These are phyloP conservation scores for Periconia sp. DNA, from an alignment of 2,329 filamentous ascomycete genomes.

Conservation along the genomic window DNA sequence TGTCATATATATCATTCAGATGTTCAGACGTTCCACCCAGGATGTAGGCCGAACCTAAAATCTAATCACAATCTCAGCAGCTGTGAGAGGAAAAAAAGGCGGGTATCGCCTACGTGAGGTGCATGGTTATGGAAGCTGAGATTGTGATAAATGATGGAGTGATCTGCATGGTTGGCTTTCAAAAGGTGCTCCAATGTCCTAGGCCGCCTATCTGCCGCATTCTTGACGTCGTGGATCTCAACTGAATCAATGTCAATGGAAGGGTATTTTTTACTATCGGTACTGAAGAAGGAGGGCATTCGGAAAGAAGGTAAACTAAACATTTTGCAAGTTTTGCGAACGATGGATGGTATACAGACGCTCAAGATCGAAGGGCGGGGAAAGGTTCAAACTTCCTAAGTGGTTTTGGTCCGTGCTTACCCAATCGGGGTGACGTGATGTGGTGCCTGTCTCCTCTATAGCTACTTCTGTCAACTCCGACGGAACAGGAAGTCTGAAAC, in stretches of 20 bases:
- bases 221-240: slow-evolving; percentile 77
- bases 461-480: neutral
- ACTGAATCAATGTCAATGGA: slow-evolving; percentile 63
- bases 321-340: slow-evolving; percentile 9
- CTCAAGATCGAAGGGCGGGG: slow-evolving; percentile 5
- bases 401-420: slow-evolving; percentile 5
- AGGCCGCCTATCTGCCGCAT: slow-evolving; percentile 73
- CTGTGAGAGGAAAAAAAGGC: slow-evolving; percentile 17
- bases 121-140: slow-evolving; percentile 80
- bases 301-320: slow-evolving; percentile 21
- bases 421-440: slow-evolving; percentile 3
- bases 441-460: no score
- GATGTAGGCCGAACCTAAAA: slow-evolving; percentile 82
- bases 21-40: slow-evolving; percentile 74
- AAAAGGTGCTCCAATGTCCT: slow-evolving; percentile 87
- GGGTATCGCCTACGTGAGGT: slow-evolving; percentile 61
- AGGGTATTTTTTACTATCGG: slow-evolving; percentile 13
- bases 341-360: neutral
- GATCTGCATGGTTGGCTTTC: slow-evolving; percentile 87
- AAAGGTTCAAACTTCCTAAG: slow-evolving; percentile 2
- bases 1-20: slow-evolving; percentile 79
- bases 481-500: neutral
- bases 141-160: slow-evolving; percentile 78
- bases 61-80: slow-evolving; percentile 48
- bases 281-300: slow-evolving; percentile 12